Evolutionary conservation across 805 yeast species (phyloP).

Genomic region (Teunomyces aglyptinius): DNA sequence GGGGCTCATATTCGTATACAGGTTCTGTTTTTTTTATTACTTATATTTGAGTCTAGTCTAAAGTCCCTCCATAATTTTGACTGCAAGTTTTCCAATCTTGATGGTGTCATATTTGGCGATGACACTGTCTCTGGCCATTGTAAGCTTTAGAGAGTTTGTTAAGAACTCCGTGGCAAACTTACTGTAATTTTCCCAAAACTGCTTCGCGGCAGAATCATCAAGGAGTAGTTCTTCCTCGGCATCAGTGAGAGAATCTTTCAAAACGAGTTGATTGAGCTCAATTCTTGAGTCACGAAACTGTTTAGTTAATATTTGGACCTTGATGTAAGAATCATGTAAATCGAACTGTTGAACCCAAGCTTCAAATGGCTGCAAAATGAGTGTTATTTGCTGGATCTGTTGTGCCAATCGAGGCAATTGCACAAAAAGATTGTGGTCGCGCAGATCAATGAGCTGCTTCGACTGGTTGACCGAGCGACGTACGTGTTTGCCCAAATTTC

Average conservation of each 20-base stretch:
- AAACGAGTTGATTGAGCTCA: background rate
- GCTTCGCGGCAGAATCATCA: background rate
- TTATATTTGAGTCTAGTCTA: too few species aligned
- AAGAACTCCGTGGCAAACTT: background rate
- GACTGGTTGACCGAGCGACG: background rate
- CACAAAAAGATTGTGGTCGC: background rate
- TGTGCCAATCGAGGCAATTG: background rate
- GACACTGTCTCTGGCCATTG: background rate
- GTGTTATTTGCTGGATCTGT: background rate
- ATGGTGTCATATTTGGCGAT: background rate
- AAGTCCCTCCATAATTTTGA: constrained; percentile 1
- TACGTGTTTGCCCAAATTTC: background rate
- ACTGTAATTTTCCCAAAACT: constrained; percentile 5
- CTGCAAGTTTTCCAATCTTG: constrained; percentile 2
- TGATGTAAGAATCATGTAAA: background rate
- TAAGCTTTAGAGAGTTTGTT: background rate
- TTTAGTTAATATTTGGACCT: background rate
- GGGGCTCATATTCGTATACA: constrained; percentile 1
- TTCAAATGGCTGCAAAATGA: constrained; percentile 1
- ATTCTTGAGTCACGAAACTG: background rate
- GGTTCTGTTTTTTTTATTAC: background rate
- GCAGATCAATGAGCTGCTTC: background rate
- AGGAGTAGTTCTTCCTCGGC: constrained; percentile 4
- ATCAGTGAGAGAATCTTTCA: background rate
- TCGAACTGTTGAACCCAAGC: background rate